Evolutionary conservation across 2,329 filamentous ascomycete genomes (phyloP).

Genomic region (Trichoderma endophyticum): DNA sequence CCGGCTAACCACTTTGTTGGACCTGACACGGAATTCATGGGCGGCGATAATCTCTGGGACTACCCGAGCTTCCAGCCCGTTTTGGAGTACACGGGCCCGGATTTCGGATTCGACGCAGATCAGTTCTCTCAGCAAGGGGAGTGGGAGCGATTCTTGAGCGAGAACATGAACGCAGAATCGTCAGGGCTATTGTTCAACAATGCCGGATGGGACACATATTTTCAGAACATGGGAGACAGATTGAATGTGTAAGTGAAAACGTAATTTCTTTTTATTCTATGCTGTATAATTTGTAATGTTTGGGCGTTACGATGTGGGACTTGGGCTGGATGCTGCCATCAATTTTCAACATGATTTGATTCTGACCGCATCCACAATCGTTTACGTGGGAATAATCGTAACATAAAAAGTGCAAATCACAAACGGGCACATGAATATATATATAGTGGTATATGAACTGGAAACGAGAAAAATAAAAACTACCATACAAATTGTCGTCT

Average conservation of each 20-base stretch:
- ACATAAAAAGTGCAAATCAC: background rate
- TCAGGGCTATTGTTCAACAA: slow-evolving; percentile 8
- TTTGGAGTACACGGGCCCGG: slow-evolving; percentile 8
- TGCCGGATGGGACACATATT: slow-evolving; percentile 4
- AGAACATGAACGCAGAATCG: slow-evolving; percentile 12
- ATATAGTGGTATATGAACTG: background rate
- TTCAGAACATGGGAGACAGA: slow-evolving; percentile 8
- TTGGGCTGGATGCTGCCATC: background rate
- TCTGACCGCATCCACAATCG: background rate
- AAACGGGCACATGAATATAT: background rate
- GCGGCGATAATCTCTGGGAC: slow-evolving; percentile 8
- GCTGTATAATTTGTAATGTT: background rate
- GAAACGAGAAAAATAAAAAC: background rate
- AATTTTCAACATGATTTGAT: background rate
- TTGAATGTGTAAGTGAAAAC: slow-evolving; percentile 3
- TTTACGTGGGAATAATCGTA: background rate
- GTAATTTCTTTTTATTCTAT: background rate
- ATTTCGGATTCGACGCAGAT: slow-evolving; percentile 14
- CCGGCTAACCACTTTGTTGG: slow-evolving; percentile 11
- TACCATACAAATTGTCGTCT: slow-evolving; percentile 17
- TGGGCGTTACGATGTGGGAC: background rate
- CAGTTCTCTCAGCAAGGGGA: slow-evolving; percentile 11
- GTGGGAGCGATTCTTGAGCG: slow-evolving; percentile 6
- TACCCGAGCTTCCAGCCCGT: slow-evolving; percentile 14
- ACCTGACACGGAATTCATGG: background rate